A percentile compares a stretch with the other conserved stretches of the same genome.
phyloP scores from a whole-genome alignment of 441 rosid species.

The Pelargonium cotyledonis region DNA sequence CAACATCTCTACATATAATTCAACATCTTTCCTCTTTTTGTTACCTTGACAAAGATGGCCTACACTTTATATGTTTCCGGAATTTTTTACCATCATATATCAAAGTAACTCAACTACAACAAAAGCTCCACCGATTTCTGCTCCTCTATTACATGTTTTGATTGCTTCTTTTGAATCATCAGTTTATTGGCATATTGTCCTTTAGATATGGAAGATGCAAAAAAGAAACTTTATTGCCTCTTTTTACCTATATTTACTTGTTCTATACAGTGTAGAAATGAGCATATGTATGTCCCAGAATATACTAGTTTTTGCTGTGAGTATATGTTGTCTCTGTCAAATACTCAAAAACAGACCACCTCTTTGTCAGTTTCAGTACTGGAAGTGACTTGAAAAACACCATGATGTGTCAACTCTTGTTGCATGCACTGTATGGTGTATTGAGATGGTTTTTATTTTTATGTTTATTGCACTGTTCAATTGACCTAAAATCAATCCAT shows the following conservation, averaged over 20 bases:
- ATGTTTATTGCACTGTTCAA: not conserved
- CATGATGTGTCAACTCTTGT: constrained; percentile 10
- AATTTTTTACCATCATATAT: not conserved
- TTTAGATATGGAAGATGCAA: not conserved
- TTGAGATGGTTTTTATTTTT: not conserved
- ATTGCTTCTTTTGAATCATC: not conserved
- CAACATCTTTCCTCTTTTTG: constrained; percentile 11
- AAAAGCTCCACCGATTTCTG: constrained; percentile 32
- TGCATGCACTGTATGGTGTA: not conserved
- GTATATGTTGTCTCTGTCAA: not conserved
- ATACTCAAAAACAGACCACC: not conserved
- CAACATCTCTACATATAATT: not conserved
- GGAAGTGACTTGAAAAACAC: constrained; percentile 14
- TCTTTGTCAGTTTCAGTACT: constrained; percentile 18
- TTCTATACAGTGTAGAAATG: not conserved
- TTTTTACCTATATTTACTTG: not conserved
- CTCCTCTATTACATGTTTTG: constrained; percentile 22
- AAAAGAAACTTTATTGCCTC: not conserved
- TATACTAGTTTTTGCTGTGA: not conserved
- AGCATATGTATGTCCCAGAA: not conserved
- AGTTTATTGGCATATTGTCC: not conserved
- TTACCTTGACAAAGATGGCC: constrained; percentile 14
- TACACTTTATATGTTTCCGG: constrained; percentile 1
- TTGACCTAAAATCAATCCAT: not conserved
- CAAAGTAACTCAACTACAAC: constrained; percentile 2